phyloP scores from a whole-genome alignment of 306 rosid genomes.

The Ammopiptanthus mongolicus region DNA sequence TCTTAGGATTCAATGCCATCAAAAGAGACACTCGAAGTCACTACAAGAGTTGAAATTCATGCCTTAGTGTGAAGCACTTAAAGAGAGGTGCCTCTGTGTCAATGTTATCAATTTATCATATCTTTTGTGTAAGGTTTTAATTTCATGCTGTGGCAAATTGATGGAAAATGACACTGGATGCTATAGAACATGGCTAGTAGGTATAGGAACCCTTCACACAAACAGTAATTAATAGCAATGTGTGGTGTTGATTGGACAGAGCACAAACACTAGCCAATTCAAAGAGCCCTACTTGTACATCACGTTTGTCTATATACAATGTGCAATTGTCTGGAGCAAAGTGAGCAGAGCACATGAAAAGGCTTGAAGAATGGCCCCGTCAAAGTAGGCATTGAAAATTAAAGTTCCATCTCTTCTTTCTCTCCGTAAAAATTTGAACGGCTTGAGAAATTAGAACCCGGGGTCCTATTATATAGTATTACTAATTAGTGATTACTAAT shows the following conservation, averaged over 20 bases:
- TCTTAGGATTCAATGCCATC: background rate
- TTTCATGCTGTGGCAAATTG: constrained; percentile 26
- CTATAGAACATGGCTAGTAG: constrained; percentile 36
- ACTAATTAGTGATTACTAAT: no score
- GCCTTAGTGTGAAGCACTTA: constrained; percentile 23
- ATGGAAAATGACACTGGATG: constrained; percentile 29
- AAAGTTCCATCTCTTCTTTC: background rate
- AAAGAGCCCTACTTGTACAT: constrained; percentile 17
- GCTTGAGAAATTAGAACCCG: constrained; percentile 17
- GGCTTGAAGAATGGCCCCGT: constrained; percentile 37
- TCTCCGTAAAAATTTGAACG: background rate
- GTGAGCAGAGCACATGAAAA: constrained; percentile 42
- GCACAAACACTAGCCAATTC: constrained; percentile 31
- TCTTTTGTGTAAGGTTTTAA: background rate
- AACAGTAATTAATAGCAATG: constrained; percentile 16
- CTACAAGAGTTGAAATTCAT: constrained; percentile 3
- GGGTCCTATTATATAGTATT: no score
- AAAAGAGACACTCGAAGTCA: background rate
- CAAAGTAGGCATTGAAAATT: constrained; percentile 5
- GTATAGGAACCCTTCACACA: background rate
- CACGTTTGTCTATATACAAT: constrained; percentile 30
- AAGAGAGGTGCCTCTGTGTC: constrained; percentile 25
- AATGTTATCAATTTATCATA: constrained; percentile 5
- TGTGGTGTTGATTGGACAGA: constrained; percentile 25
- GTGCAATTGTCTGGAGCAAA: constrained; percentile 41